Conservation (phyloP, 2,329 filamentous ascomycete species). For the Reticulascus tulasneorum region DNA sequence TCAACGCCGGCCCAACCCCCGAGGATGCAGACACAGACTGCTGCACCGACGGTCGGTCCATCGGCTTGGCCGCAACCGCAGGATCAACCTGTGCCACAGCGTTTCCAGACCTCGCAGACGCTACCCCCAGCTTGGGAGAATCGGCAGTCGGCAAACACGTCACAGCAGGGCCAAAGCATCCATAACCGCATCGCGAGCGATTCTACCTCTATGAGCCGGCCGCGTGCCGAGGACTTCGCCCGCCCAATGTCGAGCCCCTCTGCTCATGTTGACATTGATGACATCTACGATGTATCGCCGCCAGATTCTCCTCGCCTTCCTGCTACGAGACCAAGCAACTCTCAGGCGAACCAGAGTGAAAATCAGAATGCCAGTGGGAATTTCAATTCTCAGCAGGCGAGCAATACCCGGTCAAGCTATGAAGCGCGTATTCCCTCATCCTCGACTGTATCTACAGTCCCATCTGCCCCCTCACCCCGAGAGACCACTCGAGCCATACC, state of each 20-base stretch:
- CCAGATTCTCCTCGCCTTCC: conserved; percentile 33
- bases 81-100: conserved; percentile 2
- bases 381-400: conserved; percentile 1
- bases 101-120: too few species aligned
- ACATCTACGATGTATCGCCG: conserved; percentile 46
- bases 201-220: conserved; percentile 6
- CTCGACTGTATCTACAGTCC: too few species aligned
- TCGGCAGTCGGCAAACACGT: conserved; percentile 1
- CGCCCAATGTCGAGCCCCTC: conserved; percentile 8
- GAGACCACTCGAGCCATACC: too few species aligned
- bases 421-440: background rate
- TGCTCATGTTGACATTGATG: conserved; percentile 23
- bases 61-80: conserved; percentile 11
- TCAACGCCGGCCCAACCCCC: conserved; percentile 18
- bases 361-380: conserved; percentile 2
- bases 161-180: conserved; percentile 1
- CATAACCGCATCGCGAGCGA: conserved; percentile 13
- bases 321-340: conserved; percentile 8
- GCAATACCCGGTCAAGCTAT: background rate
- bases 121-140: conserved; percentile 5
- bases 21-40: conserved; percentile 17
- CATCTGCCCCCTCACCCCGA: too few species aligned
- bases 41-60: conserved; percentile 10
- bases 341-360: background rate
- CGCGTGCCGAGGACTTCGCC: conserved; percentile 8